Base-by-base conservation (phyloP, 192 early-diverging fungal genomes). In the Mortierella antarctica region DNA sequence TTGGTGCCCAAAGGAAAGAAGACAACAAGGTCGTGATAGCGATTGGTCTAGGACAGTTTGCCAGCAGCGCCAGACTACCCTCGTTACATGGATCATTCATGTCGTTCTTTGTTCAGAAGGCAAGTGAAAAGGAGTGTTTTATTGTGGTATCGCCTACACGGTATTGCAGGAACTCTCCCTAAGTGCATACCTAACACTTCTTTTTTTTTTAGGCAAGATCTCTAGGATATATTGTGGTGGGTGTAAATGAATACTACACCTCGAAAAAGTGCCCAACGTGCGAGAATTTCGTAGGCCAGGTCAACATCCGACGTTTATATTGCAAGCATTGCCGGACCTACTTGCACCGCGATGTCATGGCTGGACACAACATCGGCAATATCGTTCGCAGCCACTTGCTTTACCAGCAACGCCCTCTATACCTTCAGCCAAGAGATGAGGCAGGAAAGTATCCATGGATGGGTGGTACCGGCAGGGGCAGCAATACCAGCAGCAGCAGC, bases 351-450 rank as follows among this genome's bases (percentile, higher is more conserved):
- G 66, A 67, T 14, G 15, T 57, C 18, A 46, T 67, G 55, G 54
- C 66, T 7, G 57, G 44, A 5, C 15, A 59, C 14, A 68, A 59
- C 8, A 59, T 68, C 3, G 13, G 46, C 9, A 59, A 68, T 4
- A 40, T 58, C 0, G 56, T 68, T 15, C 39, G 18, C 12, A 47
- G 41, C 21, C 54, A 59, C 14, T 45, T 58, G 18, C 7, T 58
- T 20, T 4, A 47, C 2, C 67, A 68, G 51, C 45, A 41, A 21
- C 21, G 45, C 0, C 65, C 65, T 2, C 5, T 54, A 31, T 59
- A 68, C 23, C 18, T 68, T 7, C 67, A 68, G 47, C 56, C 63
- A n/a, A n/a, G n/a, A n/a, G n/a, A n/a, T n/a, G n/a, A n/a, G n/a
- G n/a, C n/a, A n/a, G n/a, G n/a, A n/a, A n/a, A 4, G 10, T 57